A percentile compares a stretch with the other conserved stretches of the same genome.
These are phyloP conservation scores for Pseudevernia furfuracea DNA, from an alignment of 495 filamentous ascomycete genomes.

Conservation along the genomic window DNA sequence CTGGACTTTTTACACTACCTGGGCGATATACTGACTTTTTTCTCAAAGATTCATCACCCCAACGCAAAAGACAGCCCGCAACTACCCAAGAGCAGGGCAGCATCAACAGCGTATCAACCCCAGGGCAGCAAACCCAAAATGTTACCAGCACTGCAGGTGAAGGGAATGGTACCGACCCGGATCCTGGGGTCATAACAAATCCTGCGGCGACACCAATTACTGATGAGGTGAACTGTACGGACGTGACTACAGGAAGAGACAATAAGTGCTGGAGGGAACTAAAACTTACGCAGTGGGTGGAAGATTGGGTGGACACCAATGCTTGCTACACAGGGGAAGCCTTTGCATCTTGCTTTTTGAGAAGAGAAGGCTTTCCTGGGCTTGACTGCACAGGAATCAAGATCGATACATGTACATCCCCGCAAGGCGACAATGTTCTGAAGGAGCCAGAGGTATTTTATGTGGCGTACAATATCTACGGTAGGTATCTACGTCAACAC, in stretches of 20 bases:
- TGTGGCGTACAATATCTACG: conserved; percentile 25
- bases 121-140: conserved; percentile 7
- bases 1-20: neutral
- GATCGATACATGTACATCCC: conserved; percentile 19
- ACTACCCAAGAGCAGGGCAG: conserved; percentile 4
- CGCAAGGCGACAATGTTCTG: conserved; percentile 13
- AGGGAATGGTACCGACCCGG: conserved; percentile 4
- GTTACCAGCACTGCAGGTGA: conserved; percentile 3
- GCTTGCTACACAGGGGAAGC: conserved; percentile 15
- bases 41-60: neutral
- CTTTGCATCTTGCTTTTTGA: conserved; percentile 22
- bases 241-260: conserved; percentile 18
- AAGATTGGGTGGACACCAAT: conserved; percentile 14
- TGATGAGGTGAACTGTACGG: conserved; percentile 9
- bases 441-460: conserved; percentile 17
- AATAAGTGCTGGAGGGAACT: conserved; percentile 23
- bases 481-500: neutral
- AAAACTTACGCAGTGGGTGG: conserved; percentile 16
- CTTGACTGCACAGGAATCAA: conserved; percentile 24
- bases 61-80: conserved; percentile 1
- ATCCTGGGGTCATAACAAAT: conserved; percentile 15
- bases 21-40: neutral
- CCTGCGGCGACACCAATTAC: neutral
- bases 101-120: neutral
- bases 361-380: conserved; percentile 18